These are phyloP conservation scores for Arthrobotrys entomopaga DNA, from an alignment of 2,329 filamentous ascomycete genomes.

Conservation along the genomic window DNA sequence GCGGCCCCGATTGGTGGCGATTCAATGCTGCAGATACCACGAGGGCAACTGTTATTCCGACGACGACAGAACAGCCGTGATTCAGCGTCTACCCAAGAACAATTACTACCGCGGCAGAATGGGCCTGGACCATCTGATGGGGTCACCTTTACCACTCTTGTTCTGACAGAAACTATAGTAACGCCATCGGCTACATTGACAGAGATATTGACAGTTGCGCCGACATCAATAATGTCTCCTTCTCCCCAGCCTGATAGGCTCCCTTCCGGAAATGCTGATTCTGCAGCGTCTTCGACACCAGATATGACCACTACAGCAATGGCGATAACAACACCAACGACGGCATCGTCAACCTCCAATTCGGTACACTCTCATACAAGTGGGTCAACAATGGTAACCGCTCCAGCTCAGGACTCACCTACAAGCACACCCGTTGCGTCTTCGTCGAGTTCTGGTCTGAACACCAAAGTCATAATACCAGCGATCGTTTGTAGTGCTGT, in stretches of 20 bases:
- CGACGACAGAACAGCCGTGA: slow-evolving; percentile 22
- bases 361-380: slow-evolving; percentile 33
- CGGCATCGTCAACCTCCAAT: slow-evolving; percentile 13
- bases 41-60: slow-evolving; percentile 17
- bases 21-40: slow-evolving; percentile 42
- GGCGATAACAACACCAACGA: slow-evolving; percentile 16
- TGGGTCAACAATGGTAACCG: slow-evolving; percentile 10
- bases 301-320: slow-evolving; percentile 5
- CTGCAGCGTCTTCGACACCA: slow-evolving; percentile 5
- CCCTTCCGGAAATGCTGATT: slow-evolving; percentile 16
- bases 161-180: slow-evolving; percentile 44
- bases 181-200: slow-evolving; percentile 44
- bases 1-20: slow-evolving; percentile 42
- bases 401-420: slow-evolving; percentile 18
- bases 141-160: slow-evolving; percentile 39
- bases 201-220: slow-evolving; percentile 40
- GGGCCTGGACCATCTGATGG: slow-evolving; percentile 21
- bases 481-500: slow-evolving; percentile 47
- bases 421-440: slow-evolving; percentile 5
- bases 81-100: slow-evolving; percentile 21
- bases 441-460: slow-evolving; percentile 19
- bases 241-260: slow-evolving; percentile 14
- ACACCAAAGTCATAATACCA: slow-evolving; percentile 34
- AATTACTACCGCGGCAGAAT: slow-evolving; percentile 44
- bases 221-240: slow-evolving; percentile 9